phyloP scores from a whole-genome alignment of 2,329 filamentous ascomycete genomes.

The Chaetomiaceae sp. region DNA sequence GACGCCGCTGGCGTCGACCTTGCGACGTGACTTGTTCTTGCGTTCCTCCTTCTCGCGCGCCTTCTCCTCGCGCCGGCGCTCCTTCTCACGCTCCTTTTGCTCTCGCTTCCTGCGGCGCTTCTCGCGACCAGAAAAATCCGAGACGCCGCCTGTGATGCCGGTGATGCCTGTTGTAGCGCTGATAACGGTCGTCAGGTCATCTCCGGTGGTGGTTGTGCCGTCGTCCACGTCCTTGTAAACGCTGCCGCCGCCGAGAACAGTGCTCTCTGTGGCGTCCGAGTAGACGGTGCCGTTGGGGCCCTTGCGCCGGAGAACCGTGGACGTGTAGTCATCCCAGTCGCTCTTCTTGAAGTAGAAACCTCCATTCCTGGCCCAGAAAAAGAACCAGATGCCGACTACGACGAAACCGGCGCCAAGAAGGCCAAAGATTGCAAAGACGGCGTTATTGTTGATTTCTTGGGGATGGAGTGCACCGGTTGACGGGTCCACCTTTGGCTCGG shows the following conservation, averaged over 20 bases:
- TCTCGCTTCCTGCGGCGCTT: conserved; percentile 48
- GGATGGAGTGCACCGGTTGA: conserved; percentile 49
- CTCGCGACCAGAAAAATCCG: conserved; percentile 53
- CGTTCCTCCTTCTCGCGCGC: conserved; percentile 44
- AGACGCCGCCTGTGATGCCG: conserved; percentile 55
- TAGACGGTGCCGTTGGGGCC: conserved; percentile 86
- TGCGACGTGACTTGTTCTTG: conserved; percentile 36
- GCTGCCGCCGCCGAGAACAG: conserved; percentile 81
- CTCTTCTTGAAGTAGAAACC: conserved; percentile 80
- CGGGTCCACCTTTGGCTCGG: conserved; percentile 37
- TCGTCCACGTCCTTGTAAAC: conserved; percentile 70
- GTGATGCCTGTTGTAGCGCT: conserved; percentile 46
- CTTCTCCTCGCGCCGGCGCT: conserved; percentile 28
- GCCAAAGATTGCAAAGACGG: conserved; percentile 81
- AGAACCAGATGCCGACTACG: conserved; percentile 83
- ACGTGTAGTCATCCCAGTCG: conserved; percentile 99
- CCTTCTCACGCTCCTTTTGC: conserved; percentile 40
- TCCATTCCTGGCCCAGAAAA: conserved; percentile 96
- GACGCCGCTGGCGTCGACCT: conserved; percentile 55
- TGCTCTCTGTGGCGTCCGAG: conserved; percentile 75
- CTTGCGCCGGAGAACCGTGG: conserved; percentile 81
- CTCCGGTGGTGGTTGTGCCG: conserved; percentile 35
- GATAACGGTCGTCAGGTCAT: conserved; percentile 39
- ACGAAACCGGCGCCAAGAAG: conserved; percentile 76
- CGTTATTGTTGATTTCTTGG: conserved; percentile 58